Conservation (phyloP, 1,139 yeast species). For the Sugiyamaella japonica region DNA sequence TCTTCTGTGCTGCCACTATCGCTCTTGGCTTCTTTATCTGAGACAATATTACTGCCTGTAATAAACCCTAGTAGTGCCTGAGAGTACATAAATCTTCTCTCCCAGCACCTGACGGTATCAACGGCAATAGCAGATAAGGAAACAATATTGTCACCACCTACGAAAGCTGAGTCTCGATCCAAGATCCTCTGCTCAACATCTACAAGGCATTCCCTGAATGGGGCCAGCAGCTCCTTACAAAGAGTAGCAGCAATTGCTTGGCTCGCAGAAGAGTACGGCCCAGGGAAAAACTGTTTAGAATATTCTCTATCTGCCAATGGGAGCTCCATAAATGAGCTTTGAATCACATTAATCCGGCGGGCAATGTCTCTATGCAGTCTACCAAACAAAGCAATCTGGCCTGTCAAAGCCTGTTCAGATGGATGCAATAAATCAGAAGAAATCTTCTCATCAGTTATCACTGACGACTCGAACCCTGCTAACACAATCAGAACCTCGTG, state of each 20-base stretch:
- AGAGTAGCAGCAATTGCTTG: constrained; percentile 29
- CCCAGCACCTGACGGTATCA: constrained; percentile 29
- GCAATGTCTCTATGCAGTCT: constrained; percentile 23
- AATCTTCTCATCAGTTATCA: constrained; percentile 21
- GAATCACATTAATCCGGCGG: constrained; percentile 21
- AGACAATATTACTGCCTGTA: background rate
- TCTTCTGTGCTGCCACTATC: too few relatives aligned
- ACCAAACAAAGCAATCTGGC: constrained; percentile 29
- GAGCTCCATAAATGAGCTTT: constrained; percentile 20
- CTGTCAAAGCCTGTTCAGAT: constrained; percentile 26
- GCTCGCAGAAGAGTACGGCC: constrained; percentile 28
- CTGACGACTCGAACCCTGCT: constrained; percentile 31
- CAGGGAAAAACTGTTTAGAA: constrained; percentile 12
- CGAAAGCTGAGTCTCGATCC: constrained; percentile 28
- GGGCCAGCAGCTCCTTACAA: constrained; percentile 21
- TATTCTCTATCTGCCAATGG: constrained; percentile 15
- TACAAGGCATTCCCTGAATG: constrained; percentile 25
- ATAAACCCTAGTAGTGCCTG: constrained; percentile 22
- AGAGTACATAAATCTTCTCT: constrained; percentile 28
- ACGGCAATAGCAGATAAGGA: constrained; percentile 28
- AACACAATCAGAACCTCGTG: constrained; percentile 31
- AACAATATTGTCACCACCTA: constrained; percentile 32
- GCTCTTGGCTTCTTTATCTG: background rate
- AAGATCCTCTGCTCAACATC: constrained; percentile 27
- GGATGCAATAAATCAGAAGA: constrained; percentile 22